Base-by-base conservation (phyloP, 2,329 filamentous ascomycete species). In the Chalaropsis thielavioides region DNA sequence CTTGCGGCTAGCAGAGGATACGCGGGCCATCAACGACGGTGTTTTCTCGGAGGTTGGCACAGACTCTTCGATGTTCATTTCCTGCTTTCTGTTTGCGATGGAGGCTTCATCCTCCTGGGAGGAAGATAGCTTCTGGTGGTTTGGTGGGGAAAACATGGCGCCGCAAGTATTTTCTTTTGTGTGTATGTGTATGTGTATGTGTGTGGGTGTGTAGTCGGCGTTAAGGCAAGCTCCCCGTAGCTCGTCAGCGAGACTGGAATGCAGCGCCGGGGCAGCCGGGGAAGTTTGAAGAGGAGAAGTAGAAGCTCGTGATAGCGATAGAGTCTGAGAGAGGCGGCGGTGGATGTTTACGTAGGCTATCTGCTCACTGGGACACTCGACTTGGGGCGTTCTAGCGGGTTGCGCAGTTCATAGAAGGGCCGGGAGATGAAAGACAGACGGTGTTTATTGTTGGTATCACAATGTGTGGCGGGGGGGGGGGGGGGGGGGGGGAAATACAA, bases 51-150 rank as follows among this genome's bases (percentile, higher is more conserved):
- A 4, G n/a, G n/a, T 11, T 31, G 38, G 35, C 19, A 54, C 22
- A 6, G 65, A 19, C 24, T 64, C 62, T 17, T 64, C 44, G 1
- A 62, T 44, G 41, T 61, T 51, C 41, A 64, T 66, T 41, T 64
- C 62, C 10, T 61, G 40, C 27, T 66, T 61, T 11, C 65, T 62
- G 19, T 66, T 66, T 11, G 58, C 44, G 22, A 66, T 66, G 35
- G 65, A 66, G 3, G 46, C 58, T 51, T 64, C 65, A 56, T 66
- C 65, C 38, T 66, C 65, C 60, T 66, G 65, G 19, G 65, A 66
- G 22, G 65, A 66, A 11, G 65, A 64, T n/a, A 66, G 43, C 58
- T 66, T 64, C 40, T 64, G 61, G 2, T 35, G 27, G 19, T 66
- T 46, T 10, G 44, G 61, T 44, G 62, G 62, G 7, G 65, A 66